phyloP scores from a whole-genome alignment of 768 basidiomycete genomes.

The Agrocybe chaxingu region DNA sequence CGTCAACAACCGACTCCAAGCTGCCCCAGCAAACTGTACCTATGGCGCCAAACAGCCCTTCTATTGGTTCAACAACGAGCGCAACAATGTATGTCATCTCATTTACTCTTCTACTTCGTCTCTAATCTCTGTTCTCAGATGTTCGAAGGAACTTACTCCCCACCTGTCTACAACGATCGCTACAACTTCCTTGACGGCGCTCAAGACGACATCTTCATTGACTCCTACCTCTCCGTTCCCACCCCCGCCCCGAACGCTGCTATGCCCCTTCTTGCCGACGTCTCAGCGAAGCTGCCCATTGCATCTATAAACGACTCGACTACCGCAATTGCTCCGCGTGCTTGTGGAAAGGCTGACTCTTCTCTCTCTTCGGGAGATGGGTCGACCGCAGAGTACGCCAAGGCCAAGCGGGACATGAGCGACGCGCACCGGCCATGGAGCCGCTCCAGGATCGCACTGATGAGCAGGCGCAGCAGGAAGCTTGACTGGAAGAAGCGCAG shows the following conservation, averaged over 20 bases:
- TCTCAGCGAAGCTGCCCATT: slow-evolving; percentile 8
- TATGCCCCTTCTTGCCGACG: slow-evolving; percentile 28
- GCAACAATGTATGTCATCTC: slow-evolving; percentile 51
- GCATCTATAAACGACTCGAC: background rate
- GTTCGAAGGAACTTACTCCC: slow-evolving; percentile 59
- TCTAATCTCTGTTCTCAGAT: slow-evolving; percentile 36
- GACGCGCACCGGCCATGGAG: background rate
- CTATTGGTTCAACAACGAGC: slow-evolving; percentile 65
- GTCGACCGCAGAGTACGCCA: background rate
- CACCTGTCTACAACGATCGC: slow-evolving; percentile 63
- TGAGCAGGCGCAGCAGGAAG: slow-evolving; percentile 15
- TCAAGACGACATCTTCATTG: slow-evolving; percentile 69
- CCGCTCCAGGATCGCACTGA: slow-evolving; percentile 1
- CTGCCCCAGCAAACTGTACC: slow-evolving; percentile 62
- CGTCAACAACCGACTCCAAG: slow-evolving; percentile 35
- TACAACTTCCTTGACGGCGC: slow-evolving; percentile 74
- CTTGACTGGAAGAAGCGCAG: slow-evolving; percentile 6
- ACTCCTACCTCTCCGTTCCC: slow-evolving; percentile 47
- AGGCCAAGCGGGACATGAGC: slow-evolving; percentile 1
- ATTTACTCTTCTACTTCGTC: background rate
- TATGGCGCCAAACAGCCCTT: slow-evolving; percentile 69
- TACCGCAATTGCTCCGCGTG: background rate
- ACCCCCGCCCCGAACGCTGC: slow-evolving; percentile 39
- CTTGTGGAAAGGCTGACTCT: background rate
- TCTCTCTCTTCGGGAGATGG: background rate